Conservation (phyloP, 805 yeast genomes). For the Lipomyces orientalis region DNA sequence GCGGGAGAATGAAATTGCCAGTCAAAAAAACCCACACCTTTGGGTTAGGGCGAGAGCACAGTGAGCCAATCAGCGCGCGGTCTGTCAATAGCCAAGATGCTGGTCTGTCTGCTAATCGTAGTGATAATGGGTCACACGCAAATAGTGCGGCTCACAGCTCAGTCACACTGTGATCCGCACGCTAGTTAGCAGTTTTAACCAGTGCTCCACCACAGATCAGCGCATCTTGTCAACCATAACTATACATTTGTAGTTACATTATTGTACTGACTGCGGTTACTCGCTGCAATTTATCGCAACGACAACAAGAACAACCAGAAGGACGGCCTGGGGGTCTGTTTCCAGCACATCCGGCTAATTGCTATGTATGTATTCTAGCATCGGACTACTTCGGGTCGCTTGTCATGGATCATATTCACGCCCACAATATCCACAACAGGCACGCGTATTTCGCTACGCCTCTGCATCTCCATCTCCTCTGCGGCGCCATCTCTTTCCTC, state of each 20-base stretch:
- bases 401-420: constrained; percentile 9
- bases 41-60: neutral
- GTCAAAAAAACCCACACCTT: neutral
- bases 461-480: constrained; percentile 23
- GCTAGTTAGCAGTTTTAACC: no score
- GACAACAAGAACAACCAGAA: no score
- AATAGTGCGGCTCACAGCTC: neutral
- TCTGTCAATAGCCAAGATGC: neutral
- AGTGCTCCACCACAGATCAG: no score
- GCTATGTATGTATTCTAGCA: neutral
- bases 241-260: no score
- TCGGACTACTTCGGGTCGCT: neutral
- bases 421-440: constrained; percentile 7
- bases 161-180: no score
- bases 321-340: neutral
- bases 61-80: neutral
- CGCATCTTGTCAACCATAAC: no score
- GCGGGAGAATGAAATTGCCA: no score
- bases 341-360: neutral
- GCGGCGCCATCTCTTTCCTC: constrained; percentile 24
- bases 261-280: neutral
- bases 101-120: neutral
- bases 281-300: neutral
- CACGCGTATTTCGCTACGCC: constrained; percentile 22
- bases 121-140: neutral